Base-by-base conservation (phyloP, 129 eudicot genomes). In the Flaveria robusta region DNA sequence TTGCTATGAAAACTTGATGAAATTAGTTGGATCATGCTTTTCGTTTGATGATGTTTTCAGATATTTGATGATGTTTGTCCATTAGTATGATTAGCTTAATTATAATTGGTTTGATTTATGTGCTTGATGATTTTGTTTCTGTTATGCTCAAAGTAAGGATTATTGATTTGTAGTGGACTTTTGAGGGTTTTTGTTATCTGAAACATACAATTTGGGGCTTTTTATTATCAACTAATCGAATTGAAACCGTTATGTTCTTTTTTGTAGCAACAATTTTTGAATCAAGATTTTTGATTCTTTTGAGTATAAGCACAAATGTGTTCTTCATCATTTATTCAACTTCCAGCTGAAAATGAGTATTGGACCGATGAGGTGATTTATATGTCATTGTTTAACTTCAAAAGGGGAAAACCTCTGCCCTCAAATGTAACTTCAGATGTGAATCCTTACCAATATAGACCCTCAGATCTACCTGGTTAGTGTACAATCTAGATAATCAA, bases 401-500 rank as follows among this genome's bases (percentile, higher is more conserved):
- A 47, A 20, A 63, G 23, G 7, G 92, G 88, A 50, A 75, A 73
- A 23, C 80, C 84, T 68, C 74, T 87, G 46, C 92, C 92, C 0
- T 46, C 13, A 1, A 69, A 83, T 23, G 88, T 88, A 46, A 66
- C 77, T 19, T 66, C 67, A 3, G 92, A 91, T 76, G 62, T 87
- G 16, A 85, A 85, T 85, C 97, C 95, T 41, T 91, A 82, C 74
- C 82, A 68, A 52, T 71, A 43, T 76, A 59, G 18, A 56, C 97
- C 97, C n/a, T 81, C 88, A 42, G 68, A 81, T 68, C 88, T 91
- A 74, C 92, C 97, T 39, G 92, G 97, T 91, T 22, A 71, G 87
- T 66, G 16, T 70, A 16, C 12, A 19, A 3, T 39, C 1, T 7
- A 64, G 7, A 34, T 31, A 45, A 27, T 60, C 71, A 43, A 45